Evolutionary conservation across 2,329 filamentous ascomycete genomes (phyloP), one percentile per base, ranked within the genome.

Genomic region (Cladophialophora psammophila): DNA sequence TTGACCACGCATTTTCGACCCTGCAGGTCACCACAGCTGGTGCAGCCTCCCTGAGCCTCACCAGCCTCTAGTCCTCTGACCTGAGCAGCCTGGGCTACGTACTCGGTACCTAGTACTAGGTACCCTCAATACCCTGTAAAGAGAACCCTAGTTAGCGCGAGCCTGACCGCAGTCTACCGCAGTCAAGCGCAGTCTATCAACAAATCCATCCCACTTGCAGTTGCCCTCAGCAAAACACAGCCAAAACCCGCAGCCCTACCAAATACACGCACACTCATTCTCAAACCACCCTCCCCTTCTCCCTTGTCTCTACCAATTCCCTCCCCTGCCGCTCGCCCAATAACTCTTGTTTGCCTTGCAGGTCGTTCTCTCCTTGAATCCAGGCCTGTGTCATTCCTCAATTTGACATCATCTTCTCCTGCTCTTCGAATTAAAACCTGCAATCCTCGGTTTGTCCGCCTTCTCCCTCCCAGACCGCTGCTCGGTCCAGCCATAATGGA

Each of bases 401-500:
- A 26, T 56, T 66, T 35, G 31, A 50, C 36, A 35, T 58, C 48
- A 18, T 55, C 45, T n/a, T 32, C 32, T 45, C 60, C 48, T 26
- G 13, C 31, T 38, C 31, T 59, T 31, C 42, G 15, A 45, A 32
- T 57, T 38, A 36, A 31, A 36, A 36, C 62, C 55, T 68, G 63
- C 67, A 67, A 55, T 60, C 67, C 64, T 61, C 54, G 36, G 53
- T 68, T 56, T 57, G 64, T 56, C 60, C 60, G 32, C 60, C 12
- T 32, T 58, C 54, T 62, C 32, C 63, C 59, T 66, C 36, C 15
- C 57, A 67, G 63, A 65, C 68, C 63, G 57, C 67, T 67, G 69
- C 60, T 70, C 72, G 57, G 63, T 65, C 66, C 60, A 58, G 63
- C 69, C 69, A 93, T 88, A 85, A 94, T 96, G 91, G 93, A 98